These are phyloP conservation scores for Agapanthus africanus DNA, from an alignment of 106 monocot species.

Conservation along the genomic window DNA sequence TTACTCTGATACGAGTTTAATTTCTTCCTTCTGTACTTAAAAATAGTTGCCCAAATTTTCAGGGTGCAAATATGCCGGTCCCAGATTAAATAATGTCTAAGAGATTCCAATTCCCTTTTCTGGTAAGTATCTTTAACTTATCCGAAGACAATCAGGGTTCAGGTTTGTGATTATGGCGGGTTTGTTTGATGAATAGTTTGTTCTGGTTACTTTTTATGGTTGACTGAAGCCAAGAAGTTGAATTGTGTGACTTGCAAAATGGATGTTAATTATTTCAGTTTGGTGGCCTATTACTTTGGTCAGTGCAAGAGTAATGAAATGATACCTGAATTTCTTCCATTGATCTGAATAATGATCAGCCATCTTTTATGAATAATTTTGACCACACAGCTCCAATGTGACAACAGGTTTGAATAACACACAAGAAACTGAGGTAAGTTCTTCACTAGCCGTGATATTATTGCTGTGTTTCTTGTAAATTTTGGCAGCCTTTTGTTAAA, in stretches of 20 bases:
- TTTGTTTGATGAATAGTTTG: not conserved
- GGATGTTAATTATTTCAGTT: not conserved
- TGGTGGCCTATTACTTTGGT: not conserved
- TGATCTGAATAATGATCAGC: too few relatives aligned
- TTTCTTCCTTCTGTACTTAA: not conserved
- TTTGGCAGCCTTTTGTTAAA: too few relatives aligned
- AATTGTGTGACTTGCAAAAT: not conserved
- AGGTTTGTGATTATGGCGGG: not conserved
- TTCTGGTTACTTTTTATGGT: not conserved
- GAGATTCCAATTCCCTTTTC: not conserved
- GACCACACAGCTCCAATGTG: too few relatives aligned
- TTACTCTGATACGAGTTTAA: too few relatives aligned
- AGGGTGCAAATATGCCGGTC: not conserved
- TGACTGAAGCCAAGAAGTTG: not conserved
- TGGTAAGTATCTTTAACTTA: not conserved
- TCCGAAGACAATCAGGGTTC: not conserved
- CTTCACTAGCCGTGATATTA: too few relatives aligned
- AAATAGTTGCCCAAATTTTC: not conserved
- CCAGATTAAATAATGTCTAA: too few relatives aligned
- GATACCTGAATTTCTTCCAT: too few relatives aligned
- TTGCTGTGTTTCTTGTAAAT: too few relatives aligned
- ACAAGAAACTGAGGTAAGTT: too few relatives aligned
- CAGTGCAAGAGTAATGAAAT: too few relatives aligned
- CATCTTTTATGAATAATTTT: too few relatives aligned
- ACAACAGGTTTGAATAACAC: too few relatives aligned